Evolutionary conservation across 495 filamentous ascomycete genomes (phyloP).

Genomic region (Penicillium manginii): DNA sequence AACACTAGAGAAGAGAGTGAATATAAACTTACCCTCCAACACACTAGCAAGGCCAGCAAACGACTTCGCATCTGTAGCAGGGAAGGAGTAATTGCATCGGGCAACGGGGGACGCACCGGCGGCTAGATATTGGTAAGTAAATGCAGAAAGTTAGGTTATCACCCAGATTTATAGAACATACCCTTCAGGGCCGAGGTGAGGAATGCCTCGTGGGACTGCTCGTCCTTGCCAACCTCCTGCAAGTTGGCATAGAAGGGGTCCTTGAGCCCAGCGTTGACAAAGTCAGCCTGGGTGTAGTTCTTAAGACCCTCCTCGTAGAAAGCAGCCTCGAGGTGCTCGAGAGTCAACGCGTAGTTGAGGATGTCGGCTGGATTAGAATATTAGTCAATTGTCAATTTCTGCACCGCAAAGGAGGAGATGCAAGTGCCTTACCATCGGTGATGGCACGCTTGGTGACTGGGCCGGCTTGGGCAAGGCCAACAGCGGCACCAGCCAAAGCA

Average conservation of each 20-base stretch:
- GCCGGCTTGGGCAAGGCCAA: conserved; percentile 16
- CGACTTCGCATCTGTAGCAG: conserved; percentile 43
- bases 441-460: conserved; percentile 22
- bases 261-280: conserved; percentile 54
- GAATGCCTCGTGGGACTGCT: conserved; percentile 61
- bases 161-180: conserved; percentile 13
- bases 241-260: conserved; percentile 56
- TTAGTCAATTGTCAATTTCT: neutral
- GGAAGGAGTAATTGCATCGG: conserved; percentile 61
- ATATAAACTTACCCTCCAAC: conserved; percentile 47
- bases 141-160: neutral
- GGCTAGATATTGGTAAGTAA: conserved; percentile 24
- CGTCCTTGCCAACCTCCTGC: conserved; percentile 54
- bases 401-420: neutral
- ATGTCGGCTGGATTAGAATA: conserved; percentile 30
- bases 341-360: conserved; percentile 37
- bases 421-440: conserved; percentile 17
- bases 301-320: conserved; percentile 60
- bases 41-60: conserved; percentile 58
- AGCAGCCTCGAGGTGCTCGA: conserved; percentile 47
- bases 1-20: neutral
- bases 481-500: conserved; percentile 8
- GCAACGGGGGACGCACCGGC: conserved; percentile 52
- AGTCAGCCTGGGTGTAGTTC: conserved; percentile 57
- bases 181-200: conserved; percentile 54